Percentiles rank a stretch among this genome's conserved stretches.
Evolutionary conservation across 1,284 basidiomycete genomes (phyloP).

Genomic region (Anthracocystis panici-leucophaei): DNA sequence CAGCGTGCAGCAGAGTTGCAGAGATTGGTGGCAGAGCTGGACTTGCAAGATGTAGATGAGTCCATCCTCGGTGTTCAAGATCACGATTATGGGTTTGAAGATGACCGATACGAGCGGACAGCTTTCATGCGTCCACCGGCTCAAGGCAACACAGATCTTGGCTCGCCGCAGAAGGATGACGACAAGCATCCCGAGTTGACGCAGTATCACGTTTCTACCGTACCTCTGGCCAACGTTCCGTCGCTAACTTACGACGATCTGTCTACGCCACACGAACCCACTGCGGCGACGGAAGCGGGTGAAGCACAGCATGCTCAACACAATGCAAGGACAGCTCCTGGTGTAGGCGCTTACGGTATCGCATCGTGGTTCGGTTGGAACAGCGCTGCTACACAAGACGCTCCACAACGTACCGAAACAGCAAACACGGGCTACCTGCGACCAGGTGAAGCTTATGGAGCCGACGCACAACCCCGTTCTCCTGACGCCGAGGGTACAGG

Average conservation of each 20-base stretch:
- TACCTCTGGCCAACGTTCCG: conserved; percentile 40
- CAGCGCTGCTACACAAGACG: not conserved
- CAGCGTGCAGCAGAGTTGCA: conserved; percentile 30
- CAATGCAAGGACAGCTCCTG: conserved; percentile 7
- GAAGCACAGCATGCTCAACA: conserved; percentile 1
- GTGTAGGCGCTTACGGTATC: conserved; percentile 36
- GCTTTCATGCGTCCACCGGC: conserved; percentile 14
- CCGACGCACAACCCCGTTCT: not conserved
- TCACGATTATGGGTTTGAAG: conserved; percentile 26
- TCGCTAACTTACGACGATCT: conserved; percentile 29
- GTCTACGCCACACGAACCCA: not conserved
- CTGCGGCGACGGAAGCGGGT: conserved; percentile 20
- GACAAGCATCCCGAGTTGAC: conserved; percentile 42
- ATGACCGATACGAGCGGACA: conserved; percentile 29
- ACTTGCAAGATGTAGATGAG: conserved; percentile 31
- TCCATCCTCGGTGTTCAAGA: conserved; percentile 16
- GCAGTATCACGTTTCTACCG: conserved; percentile 30
- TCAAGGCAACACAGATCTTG: not conserved
- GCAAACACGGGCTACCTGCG: not conserved
- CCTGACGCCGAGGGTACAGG: conserved; percentile 16
- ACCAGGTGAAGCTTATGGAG: conserved; percentile 8
- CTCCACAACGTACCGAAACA: not conserved
- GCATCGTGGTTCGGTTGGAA: conserved; percentile 43
- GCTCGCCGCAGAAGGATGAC: not conserved
- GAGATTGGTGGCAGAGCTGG: conserved; percentile 41